Conservation (phyloP, 345 rosid genomes). For the Euphorbia pulcherrima region DNA sequence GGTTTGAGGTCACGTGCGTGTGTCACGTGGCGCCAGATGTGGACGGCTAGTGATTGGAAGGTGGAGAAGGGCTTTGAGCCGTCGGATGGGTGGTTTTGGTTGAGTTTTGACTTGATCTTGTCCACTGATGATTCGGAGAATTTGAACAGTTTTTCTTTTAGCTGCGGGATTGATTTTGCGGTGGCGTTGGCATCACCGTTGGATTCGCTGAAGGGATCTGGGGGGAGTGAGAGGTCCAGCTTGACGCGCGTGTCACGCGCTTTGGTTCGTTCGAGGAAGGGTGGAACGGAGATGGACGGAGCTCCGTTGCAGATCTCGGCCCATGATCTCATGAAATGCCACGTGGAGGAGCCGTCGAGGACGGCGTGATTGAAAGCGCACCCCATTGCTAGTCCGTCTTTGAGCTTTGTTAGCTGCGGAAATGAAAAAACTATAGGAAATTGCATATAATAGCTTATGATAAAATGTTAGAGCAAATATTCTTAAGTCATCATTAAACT, state of each 20-base stretch:
- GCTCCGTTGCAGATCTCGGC: slow-evolving; percentile 60
- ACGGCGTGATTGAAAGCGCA: slow-evolving; percentile 91
- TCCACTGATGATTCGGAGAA: slow-evolving; percentile 67
- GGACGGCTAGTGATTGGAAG: slow-evolving; percentile 71
- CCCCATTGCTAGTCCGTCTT: slow-evolving; percentile 84
- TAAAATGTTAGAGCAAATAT: too few species aligned
- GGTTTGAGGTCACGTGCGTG: slow-evolving; percentile 72
- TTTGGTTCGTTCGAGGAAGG: slow-evolving; percentile 75
- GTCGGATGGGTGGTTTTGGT: slow-evolving; percentile 43
- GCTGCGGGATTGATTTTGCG: slow-evolving; percentile 29
- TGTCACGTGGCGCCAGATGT: slow-evolving; percentile 91
- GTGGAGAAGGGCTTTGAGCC: slow-evolving; percentile 77
- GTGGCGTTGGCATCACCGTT: slow-evolving; percentile 36
- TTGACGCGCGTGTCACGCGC: slow-evolving; percentile 73
- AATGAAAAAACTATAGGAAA: too few species aligned
- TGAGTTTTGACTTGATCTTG: slow-evolving; percentile 64
- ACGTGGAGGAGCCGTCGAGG: slow-evolving; percentile 80
- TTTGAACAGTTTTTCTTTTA: slow-evolving; percentile 61
- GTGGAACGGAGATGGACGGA: slow-evolving; percentile 38
- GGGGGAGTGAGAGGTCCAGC: slow-evolving; percentile 49
- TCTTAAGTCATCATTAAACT: too few species aligned
- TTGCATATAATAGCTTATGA: too few species aligned
- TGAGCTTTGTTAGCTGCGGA: slow-evolving; percentile 74
- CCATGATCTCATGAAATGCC: slow-evolving; percentile 98
- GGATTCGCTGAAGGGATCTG: slow-evolving; percentile 38